Percentiles rank a stretch among this genome's conserved stretches.
These are phyloP conservation scores for Aspergillus kassunensis DNA, from an alignment of 495 filamentous ascomycete species.

Conservation along the genomic window DNA sequence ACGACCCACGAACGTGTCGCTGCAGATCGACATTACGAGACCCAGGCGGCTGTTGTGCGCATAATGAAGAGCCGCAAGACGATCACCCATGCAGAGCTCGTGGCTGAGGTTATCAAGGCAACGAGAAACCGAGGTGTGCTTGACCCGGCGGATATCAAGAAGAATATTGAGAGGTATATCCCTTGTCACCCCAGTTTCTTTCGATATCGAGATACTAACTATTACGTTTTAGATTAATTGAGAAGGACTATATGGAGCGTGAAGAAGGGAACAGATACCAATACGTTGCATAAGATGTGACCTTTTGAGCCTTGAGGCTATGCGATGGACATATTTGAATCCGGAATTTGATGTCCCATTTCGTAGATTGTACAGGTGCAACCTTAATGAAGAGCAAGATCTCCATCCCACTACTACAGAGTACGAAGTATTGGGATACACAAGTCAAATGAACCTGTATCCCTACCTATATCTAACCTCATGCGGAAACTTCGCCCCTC, in stretches of 20 bases:
- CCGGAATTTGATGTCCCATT: too few relatives aligned
- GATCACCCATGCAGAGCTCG: conserved; percentile 77
- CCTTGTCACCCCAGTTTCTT: neutral
- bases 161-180: conserved; percentile 88
- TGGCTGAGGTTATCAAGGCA: conserved; percentile 82
- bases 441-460: too few relatives aligned
- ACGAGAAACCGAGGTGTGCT: conserved; percentile 80
- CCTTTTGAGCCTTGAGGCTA: neutral
- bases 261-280: conserved; percentile 70
- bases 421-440: too few relatives aligned
- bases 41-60: conserved; percentile 91
- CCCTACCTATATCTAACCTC: neutral
- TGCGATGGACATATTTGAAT: too few relatives aligned
- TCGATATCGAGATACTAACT: conserved; percentile 3
- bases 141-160: conserved; percentile 84
- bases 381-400: too few relatives aligned
- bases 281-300: conserved; percentile 81
- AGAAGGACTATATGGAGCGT: conserved; percentile 93
- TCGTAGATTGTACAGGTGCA: too few relatives aligned
- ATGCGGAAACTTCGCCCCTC: neutral
- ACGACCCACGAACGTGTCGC: conserved; percentile 86
- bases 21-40: conserved; percentile 89
- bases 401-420: too few relatives aligned
- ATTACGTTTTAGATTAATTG: conserved; percentile 54
- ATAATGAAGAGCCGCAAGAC: conserved; percentile 95